Percentiles rank a stretch among this genome's conserved stretches.
Evolutionary conservation across 305 asterid genomes (phyloP).

Genomic region (Solanum hybrid): DNA sequence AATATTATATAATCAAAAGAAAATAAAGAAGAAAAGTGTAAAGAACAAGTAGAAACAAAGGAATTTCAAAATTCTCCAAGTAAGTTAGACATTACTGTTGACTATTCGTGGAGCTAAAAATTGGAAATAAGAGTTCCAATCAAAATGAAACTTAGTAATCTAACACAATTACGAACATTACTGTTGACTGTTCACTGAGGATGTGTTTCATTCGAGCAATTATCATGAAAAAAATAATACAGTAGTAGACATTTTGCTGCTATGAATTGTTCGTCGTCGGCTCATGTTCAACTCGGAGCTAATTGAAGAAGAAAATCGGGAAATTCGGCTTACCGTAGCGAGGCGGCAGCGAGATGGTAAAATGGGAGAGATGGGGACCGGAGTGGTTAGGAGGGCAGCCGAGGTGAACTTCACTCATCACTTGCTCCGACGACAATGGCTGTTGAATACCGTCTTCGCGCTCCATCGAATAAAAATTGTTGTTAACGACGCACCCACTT

Average conservation of each 20-base stretch:
- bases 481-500: background rate
- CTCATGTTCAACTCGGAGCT: background rate
- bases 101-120: background rate
- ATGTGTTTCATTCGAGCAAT: background rate
- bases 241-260: background rate
- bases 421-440: constrained; percentile 32
- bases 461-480: background rate
- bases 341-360: constrained; percentile 51
- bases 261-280: background rate
- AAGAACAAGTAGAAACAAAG: background rate
- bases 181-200: background rate
- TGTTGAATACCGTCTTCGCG: background rate
- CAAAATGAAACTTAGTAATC: background rate
- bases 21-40: background rate
- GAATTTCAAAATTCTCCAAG: background rate
- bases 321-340: constrained; percentile 21
- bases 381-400: constrained; percentile 72
- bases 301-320: background rate
- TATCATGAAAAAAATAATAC: background rate
- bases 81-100: background rate
- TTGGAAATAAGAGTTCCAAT: background rate
- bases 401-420: constrained; percentile 92
- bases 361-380: constrained; percentile 61
- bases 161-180: background rate
- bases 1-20: background rate